Evolutionary conservation across 306 rosid species (phyloP), one percentile per base, ranked within the genome.

Genomic region (Ziziphus jujuba): DNA sequence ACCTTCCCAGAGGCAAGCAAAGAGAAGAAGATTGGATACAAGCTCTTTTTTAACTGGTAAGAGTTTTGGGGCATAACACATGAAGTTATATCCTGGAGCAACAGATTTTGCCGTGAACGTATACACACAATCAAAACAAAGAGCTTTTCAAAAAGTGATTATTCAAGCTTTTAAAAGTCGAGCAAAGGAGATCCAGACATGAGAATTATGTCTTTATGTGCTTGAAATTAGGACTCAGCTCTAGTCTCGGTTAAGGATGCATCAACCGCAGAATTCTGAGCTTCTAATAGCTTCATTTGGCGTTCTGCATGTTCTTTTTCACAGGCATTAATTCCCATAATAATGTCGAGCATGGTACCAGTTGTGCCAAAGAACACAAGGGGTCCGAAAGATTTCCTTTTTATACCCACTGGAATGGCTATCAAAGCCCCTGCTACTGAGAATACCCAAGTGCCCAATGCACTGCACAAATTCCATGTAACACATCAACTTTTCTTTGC

Each of bases 281-380:
- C 91, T 78, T 90, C 96, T 68, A 83, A 78, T 17, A 90, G 81
- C 89, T 87, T 73, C 81, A 79, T 84, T 75, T 93, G 97, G 81
- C 89, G 87, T 75, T 93, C 97, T 0, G 96, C 96, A 12, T 90
- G 97, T 75, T 90, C 98, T 77, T 96, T 83, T 81, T 93, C 97
- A 17, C 97, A 90, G 7, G 83, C 85, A 22, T 73, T 84, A 28
- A 93, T 80, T 60, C 97, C 98, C 86, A 93, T 75, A 10, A 93
- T 90, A 64, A 93, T 93, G 72, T 93, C 97, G 17, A 93, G 86
- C 98, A 90, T 90, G 6, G 97, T 90, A 23, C 98, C 97, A 0
- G 98, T 90, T 47, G 99, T 90, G 80, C 96, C 96, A 68, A 90
- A 90, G 83, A 90, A 93, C 56, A 93, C 99, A 49, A 93, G 90